These are phyloP conservation scores for Entoloma clypeatum DNA, from an alignment of 1,284 basidiomycete species.

Conservation along the genomic window DNA sequence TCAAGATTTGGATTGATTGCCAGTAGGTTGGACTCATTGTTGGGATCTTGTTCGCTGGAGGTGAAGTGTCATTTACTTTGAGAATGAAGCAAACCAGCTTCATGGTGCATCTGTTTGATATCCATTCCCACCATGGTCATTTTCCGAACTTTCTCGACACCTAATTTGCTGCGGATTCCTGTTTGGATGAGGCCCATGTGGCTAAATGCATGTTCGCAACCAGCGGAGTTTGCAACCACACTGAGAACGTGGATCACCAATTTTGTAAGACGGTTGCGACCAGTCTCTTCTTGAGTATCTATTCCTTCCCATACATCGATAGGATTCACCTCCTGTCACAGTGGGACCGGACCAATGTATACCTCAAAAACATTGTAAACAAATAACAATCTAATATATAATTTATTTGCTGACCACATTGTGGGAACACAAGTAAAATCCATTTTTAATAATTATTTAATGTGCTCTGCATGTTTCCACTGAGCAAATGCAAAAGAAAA, in stretches of 20 bases:
- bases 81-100: slow-evolving; percentile 5
- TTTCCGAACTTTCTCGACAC: slow-evolving; percentile 18
- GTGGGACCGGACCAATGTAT: background rate
- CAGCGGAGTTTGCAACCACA: slow-evolving; percentile 17
- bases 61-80: slow-evolving; percentile 7
- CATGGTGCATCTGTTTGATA: slow-evolving; percentile 8
- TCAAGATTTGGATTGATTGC: too few species aligned
- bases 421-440: too few species aligned
- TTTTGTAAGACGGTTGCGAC: slow-evolving; percentile 13
- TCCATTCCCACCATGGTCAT: slow-evolving; percentile 16
- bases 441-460: too few species aligned
- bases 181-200: slow-evolving; percentile 15
- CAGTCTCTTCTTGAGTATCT: slow-evolving; percentile 7
- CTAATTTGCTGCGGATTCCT: slow-evolving; percentile 15
- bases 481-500: too few species aligned
- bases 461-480: too few species aligned
- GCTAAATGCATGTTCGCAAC: slow-evolving; percentile 18
- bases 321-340: slow-evolving; percentile 13
- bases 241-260: slow-evolving; percentile 15
- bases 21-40: too few species aligned
- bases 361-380: too few species aligned
- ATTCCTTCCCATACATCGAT: slow-evolving; percentile 16
- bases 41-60: too few species aligned
- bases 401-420: too few species aligned
- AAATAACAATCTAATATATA: too few species aligned